These are phyloP conservation scores for Chimonanthus praecox DNA, from an alignment of 164 flowering plant species.

Conservation along the genomic window DNA sequence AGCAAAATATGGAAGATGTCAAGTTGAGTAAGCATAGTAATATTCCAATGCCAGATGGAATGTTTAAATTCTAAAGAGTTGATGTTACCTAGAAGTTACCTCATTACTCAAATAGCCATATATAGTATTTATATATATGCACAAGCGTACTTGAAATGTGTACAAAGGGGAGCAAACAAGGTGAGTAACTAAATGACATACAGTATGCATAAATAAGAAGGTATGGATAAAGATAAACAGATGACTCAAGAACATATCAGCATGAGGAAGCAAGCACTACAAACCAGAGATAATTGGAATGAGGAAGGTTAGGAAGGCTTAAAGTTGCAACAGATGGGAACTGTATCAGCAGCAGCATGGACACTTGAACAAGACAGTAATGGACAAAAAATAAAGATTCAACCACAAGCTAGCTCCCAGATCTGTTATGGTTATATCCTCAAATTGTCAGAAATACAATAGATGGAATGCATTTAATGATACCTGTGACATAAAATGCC, in stretches of 20 bases:
- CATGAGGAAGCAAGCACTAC: neutral
- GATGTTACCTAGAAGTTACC: neutral
- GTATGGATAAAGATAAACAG: neutral
- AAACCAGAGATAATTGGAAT: neutral
- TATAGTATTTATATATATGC: neutral
- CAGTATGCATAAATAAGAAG: neutral
- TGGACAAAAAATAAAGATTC: neutral
- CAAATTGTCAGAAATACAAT: neutral
- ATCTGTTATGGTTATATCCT: neutral
- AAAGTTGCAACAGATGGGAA: neutral
- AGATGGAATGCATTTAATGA: neutral
- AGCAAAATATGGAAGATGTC: constrained; percentile 2
- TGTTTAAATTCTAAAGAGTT: neutral
- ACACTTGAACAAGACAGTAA: neutral
- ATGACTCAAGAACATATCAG: no score
- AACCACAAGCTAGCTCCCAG: neutral
- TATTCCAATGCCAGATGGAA: neutral
- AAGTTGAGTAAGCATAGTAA: neutral
- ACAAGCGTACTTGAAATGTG: neutral
- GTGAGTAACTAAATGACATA: neutral
- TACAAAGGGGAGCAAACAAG: neutral
- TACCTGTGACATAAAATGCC: constrained; percentile 6
- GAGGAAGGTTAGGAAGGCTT: neutral
- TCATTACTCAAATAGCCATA: neutral
- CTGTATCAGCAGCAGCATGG: neutral